Evolutionary conservation across 805 yeast genomes (phyloP).

Genomic region (Hanseniaspora taiwanica): DNA sequence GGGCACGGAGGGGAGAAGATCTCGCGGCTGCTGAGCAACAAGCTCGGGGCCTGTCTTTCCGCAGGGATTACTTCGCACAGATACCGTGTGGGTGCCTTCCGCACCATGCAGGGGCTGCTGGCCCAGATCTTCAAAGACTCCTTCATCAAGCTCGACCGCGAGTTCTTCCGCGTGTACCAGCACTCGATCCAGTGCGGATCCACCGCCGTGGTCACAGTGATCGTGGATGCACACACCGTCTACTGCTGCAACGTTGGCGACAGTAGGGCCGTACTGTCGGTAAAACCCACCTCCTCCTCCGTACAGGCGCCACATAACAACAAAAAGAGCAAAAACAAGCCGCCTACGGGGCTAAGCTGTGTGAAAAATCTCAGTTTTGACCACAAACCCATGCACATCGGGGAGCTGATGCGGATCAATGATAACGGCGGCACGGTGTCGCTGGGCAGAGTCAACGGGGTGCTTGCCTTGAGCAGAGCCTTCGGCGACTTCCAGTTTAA

Average conservation of each 20-base stretch:
- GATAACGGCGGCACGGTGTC: conserved; percentile 94
- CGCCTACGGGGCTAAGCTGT: background rate
- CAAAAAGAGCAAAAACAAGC: no score
- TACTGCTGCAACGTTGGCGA: conserved; percentile 66
- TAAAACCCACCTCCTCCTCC: conserved; percentile 21
- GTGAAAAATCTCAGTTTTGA: conserved; percentile 55
- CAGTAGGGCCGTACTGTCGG: conserved; percentile 47
- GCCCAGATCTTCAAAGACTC: conserved; percentile 29
- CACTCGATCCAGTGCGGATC: conserved; percentile 33
- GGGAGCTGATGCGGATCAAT: conserved; percentile 79
- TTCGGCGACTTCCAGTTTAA: conserved; percentile 62
- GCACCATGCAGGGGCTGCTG: conserved; percentile 24
- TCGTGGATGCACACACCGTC: conserved; percentile 32
- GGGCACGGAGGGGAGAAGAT: conserved; percentile 70
- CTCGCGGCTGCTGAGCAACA: conserved; percentile 38
- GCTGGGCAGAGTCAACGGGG: conserved; percentile 88
- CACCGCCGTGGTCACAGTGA: conserved; percentile 35
- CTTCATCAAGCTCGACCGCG: conserved; percentile 33
- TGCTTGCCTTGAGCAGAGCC: conserved; percentile 84
- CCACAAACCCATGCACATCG: conserved; percentile 92
- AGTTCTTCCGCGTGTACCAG: conserved; percentile 27
- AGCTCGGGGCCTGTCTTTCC: conserved; percentile 20
- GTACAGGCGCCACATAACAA: no score
- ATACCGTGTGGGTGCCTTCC: conserved; percentile 14
- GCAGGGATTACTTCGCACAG: no score